Base-by-base conservation (phyloP, 768 basidiomycete species). In the Serpula lacrymans region DNA sequence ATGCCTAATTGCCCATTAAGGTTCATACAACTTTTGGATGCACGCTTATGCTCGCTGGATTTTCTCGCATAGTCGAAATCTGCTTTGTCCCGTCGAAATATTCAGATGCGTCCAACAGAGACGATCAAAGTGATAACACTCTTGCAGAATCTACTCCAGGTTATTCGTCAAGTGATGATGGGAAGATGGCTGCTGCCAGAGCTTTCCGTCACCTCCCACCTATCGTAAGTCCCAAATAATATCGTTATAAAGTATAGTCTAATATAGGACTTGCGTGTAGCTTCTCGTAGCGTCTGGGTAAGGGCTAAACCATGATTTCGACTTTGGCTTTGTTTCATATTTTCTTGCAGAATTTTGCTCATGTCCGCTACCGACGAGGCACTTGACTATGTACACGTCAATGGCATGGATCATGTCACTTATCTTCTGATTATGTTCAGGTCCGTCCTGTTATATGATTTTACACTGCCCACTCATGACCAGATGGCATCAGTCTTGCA, bases 301-400 rank as follows among this genome's bases (percentile, higher is more conserved):
- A 52, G 70, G 49, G 12, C 6, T 12, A 8, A 17, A 23, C 6
- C 35, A 16, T 24, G 2, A 41, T 43, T 21, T 3, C n/a, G n/a
- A n/a, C n/a, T n/a, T 13, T 26, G 33, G 18, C 21, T 11, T 17
- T 5, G 12, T n/a, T 18, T 12, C 13, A 34, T 26, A 45, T 4
- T 29, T 42, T 1, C 41, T n/a, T 23, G 2, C 42, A 86, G 88
- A 5, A 61, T 92, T 2, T 63, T 91, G 13, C 96, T 97, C 70
- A 90, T 95, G 80, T 87, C 86, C 11, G 94, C 84, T 0, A 96
- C 94, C 0, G 91, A 97, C 57, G 93, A 97, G 64, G 89, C 95
- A 59, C 66, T 95, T 21, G 53, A 72, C 18, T 86, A 73, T 45
- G 77, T 84, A 4, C 72, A 88, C 47, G 76, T 77, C 10, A 68